Evolutionary conservation across 176 grass and related monocot genomes (phyloP), one percentile per base, ranked within the genome.

Genomic region (Oryza glumipatula): DNA sequence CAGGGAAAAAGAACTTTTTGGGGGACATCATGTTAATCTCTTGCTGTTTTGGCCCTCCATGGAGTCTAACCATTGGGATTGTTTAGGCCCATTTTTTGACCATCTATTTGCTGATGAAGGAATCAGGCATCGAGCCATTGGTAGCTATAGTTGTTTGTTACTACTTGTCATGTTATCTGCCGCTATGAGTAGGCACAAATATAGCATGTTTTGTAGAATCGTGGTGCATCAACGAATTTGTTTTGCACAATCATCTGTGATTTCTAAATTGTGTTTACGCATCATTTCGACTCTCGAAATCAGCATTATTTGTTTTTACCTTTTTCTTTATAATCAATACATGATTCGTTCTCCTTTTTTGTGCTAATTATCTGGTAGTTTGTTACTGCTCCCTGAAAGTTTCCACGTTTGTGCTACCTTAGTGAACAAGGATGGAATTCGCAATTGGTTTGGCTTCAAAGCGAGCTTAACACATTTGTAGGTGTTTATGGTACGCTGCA

Each of bases 1-100:
- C 35, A 60, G 54, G 22, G 58, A 61, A 47, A 85, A 93, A 93
- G 90, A 90, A 89, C 81, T 64, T 82, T 68, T 78, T 65, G 19
- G 52, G 5, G 16, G 17, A 58, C 52, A 21, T 58, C 17, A 21
- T 56, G 52, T 56, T 56, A 58, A 58, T 58, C 52, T 58, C 52
- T 58, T 58, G 52, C 52, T 21, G 52, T 58, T 58, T 58, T 58
- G 17, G 17, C 17, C 17, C 21, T 72, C 11, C 2, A 71, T n/a
- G 11, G 69, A 72, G 70, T 45, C 70, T 72, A 43, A 45, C 39
- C 39, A 46, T 72, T 23, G 38, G 38, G 39, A 52, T 24, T 72
- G 39, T 45, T 72, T 72, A 44, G 21, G 39, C 6, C 70, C 39
- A 45, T 45, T 23, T 58, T 58, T 58, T 58, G 52, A 58, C 17